Evolutionary conservation across 352 stramenopile species (phyloP), one percentile per base, ranked within the genome.

Genomic region (Phytophthora brassicae): DNA sequence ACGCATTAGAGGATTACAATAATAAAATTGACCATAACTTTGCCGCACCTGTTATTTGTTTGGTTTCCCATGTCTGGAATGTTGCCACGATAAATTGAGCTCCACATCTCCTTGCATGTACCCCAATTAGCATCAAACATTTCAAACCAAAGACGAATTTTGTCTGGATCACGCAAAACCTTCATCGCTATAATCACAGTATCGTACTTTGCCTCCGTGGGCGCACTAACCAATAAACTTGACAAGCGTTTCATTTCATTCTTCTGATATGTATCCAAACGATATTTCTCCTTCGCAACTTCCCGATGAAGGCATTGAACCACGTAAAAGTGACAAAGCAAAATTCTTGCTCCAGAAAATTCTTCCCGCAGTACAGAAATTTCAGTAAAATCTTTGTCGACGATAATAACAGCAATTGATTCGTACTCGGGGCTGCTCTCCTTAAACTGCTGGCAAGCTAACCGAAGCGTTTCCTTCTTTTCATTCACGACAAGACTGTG

Each of bases 341-440:
- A 19, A 22, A 61, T 19, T 8, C 42, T n/a, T 2, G 22, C 44
- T 13, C 39, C 26, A 16, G 22, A 12, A 43, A 62, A 62, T 11
- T 42, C 54, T 47, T 29, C 24, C 20, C 55, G 4, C 6, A 62
- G 16, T 2, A 62, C 54, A 14, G 44, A 47, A 3, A 62, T 6
- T 19, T 62, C 54, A 1, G 54, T 62, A 31, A 62, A 55, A 16
- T 62, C 43, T 41, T 62, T 62, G 13, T 62, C 43, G 23, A 62
- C 50, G 0, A 50, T 49, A 5, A 50, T 55, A 2, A 29, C 29
- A 19, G 47, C 47, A 11, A 55, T 5, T 1, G 47, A 54, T 6
- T 54, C 47, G 19, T n/a, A 44, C 1, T 2, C 16, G 6, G 28
- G 47, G 33, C 47, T 33, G 19, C 29, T 16, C 13, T 54, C 28